Evolutionary conservation across 768 basidiomycete species (phyloP), one percentile per base, ranked within the genome.

Genomic region (Flagelloscypha sp.): DNA sequence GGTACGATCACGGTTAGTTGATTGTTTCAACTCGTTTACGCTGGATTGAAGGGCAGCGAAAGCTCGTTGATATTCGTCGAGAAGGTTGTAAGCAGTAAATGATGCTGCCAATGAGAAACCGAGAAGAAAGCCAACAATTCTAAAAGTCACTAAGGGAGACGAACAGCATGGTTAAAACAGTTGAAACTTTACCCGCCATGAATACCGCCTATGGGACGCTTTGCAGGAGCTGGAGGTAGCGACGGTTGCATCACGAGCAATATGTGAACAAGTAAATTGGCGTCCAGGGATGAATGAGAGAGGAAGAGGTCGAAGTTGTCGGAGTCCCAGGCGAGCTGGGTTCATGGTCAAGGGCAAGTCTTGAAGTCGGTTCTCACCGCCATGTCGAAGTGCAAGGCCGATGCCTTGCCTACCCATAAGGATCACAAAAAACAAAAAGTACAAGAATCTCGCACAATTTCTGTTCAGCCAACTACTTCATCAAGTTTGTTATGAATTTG

Each of bases 41-140:
- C 87, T 90, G 15, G 80, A 75, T 57, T 92, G 84, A 33, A 95
- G 60, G 19, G 85, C 74, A n/a, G 83, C 79, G 3, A 88, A 89
- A 20, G 90, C 89, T 27, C 71, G 64, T 57, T 88, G 86, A 58
- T 92, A 90, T 61, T 94, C 92, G 44, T 94, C 88, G 30, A 93
- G 61, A 13, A 95, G 67, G 54, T 86, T 77, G 55, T 90, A 94
- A 18, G 88, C 81, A 27, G 88, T 86, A 48, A 79, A 74, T 0
- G 84, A 80, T 1, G 89, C 87, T 1, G 89, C 88, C 23, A 92
- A 58, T 5, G 90, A 90, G 63, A 94, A 93, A 2, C 89, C 92
- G 46, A 92, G 76, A 23, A 95, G 56, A 53, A 90, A 89, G 0
- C 87, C 87, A 27, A 89, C 70, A 36, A 89, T 75, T 32, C 86